Evolutionary conservation across 2,329 filamentous ascomycete species (phyloP), one percentile per base, ranked within the genome.

Genomic region (Knufia petricola): DNA sequence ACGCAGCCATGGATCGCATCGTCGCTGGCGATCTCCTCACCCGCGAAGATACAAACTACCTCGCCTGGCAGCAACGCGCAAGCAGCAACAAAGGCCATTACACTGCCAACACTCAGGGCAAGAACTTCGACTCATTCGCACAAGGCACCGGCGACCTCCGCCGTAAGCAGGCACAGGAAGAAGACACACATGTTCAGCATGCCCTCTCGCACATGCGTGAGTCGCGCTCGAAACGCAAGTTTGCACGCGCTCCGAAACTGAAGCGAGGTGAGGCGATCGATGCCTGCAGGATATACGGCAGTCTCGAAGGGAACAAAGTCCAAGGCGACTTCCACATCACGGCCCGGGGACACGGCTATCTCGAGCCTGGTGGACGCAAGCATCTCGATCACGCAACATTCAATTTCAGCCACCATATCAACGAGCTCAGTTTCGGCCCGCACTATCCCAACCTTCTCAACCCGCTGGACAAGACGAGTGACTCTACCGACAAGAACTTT

Each of bases 301-400:
- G 81, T 60, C 66, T 98, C 64, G 85, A 94, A 58, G 77, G 94
- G 57, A 98, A 98, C 68, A 94, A 94, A 70, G 92, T 98, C 38
- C 90, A 95, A 68, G 92, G 90, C 3, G 90, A 98, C 66, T 96
- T 98, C 63, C 92, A 98, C 64, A 92, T 98, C 61, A 98, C 92
- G 1, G 92, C 92, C 2, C 73, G 88, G 53, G 92, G 92, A 0
- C 90, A 96, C 66, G 92, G 92, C n/a, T 98, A 98, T 67, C 78
- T 79, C 66, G 87, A 89, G 63, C 74, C 80, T 56, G 85, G 82
- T 32, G 38, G 46, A 38, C 54, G 51, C 31, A 72, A 74, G 52
- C 89, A 96, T 70, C 69, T 96, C 55, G 85, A 94, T 60, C 90
- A 96, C 65, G 36, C 59, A 90, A 86, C 76, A 19, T 95, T 98